A percentile compares a stretch with the other conserved stretches of the same genome.
Conservation (phyloP, 805 yeast genomes). For the Ogataea naganishii region DNA sequence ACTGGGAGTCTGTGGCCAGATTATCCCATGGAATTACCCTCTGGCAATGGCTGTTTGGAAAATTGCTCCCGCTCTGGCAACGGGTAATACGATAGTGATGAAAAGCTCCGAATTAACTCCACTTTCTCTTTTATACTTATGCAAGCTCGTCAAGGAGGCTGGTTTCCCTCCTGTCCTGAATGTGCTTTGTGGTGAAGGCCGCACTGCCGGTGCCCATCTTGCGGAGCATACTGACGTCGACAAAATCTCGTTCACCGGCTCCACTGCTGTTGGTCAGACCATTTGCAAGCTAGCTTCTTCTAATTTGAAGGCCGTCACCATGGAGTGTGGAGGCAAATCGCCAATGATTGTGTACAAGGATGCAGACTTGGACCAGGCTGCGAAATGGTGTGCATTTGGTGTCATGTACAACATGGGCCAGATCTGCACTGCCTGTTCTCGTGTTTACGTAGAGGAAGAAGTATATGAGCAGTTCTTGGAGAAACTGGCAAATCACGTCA, state of each 20-base stretch:
- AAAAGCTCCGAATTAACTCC: conserved; percentile 64
- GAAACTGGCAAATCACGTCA: conserved; percentile 46
- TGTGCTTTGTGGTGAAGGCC: conserved; percentile 55
- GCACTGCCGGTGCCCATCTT: conserved; percentile 50
- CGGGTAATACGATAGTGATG: conserved; percentile 56
- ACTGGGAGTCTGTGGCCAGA: conserved; percentile 62
- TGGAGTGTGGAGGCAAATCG: conserved; percentile 95
- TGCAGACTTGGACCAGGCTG: conserved; percentile 70
- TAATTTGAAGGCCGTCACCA: conserved; percentile 81
- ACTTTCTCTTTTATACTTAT: conserved; percentile 50
- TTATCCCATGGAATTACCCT: conserved; percentile 71
- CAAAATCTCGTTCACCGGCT: conserved; percentile 64
- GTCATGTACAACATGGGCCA: conserved; percentile 94
- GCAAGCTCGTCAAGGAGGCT: conserved; percentile 45
- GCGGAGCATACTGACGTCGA: conserved; percentile 48
- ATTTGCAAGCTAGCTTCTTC: conserved; percentile 79
- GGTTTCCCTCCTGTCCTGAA: conserved; percentile 56
- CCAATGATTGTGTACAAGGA: conserved; percentile 86
- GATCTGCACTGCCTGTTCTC: conserved; percentile 91
- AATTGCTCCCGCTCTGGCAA: conserved; percentile 58
- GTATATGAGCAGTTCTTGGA: conserved; percentile 70
- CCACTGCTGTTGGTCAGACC: conserved; percentile 65
- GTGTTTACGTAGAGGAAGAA: conserved; percentile 80
- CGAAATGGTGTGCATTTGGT: conserved; percentile 68
- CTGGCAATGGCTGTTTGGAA: conserved; percentile 63